Percentiles rank a stretch among this genome's conserved stretches.
Evolutionary conservation across 495 filamentous ascomycete species (phyloP).

Genomic region (Podospora sp.): DNA sequence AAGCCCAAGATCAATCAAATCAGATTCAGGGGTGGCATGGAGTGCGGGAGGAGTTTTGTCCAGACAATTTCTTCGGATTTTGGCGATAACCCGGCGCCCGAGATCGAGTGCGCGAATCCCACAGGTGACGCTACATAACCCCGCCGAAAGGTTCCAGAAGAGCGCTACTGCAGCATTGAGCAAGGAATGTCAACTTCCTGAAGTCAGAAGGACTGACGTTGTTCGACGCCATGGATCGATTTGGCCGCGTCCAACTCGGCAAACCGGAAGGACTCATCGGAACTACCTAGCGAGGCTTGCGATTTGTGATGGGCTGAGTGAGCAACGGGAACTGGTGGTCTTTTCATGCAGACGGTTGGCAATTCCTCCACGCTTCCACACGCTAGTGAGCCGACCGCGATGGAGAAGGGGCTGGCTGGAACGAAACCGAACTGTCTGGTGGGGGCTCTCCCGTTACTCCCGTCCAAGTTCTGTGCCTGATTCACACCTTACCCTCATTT

Average conservation of each 20-base stretch:
- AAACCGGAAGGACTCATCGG: background rate
- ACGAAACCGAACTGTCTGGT: background rate
- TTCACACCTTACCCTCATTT: background rate
- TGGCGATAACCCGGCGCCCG: constrained; percentile 4
- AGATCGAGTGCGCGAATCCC: background rate
- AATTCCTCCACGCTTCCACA: background rate
- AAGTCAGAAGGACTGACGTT: background rate
- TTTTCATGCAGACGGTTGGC: background rate
- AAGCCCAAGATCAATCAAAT: background rate
- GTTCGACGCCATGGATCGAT: background rate
- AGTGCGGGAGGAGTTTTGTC: background rate
- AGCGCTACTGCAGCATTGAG: background rate
- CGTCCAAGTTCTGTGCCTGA: background rate
- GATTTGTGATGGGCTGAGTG: background rate
- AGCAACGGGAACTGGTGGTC: background rate
- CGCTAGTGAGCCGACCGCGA: background rate
- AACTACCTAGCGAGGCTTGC: background rate
- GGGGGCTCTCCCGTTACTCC: background rate
- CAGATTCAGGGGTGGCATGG: background rate
- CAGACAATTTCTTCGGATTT: constrained; percentile 3
- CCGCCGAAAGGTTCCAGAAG: constrained; percentile 4
- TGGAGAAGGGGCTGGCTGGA: background rate
- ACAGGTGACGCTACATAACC: background rate
- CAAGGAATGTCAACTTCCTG: background rate
- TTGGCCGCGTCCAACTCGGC: background rate